Evolutionary conservation across 345 rosid genomes (phyloP), one percentile per base, ranked within the genome.

Genomic region (Atalantia buxifolia): DNA sequence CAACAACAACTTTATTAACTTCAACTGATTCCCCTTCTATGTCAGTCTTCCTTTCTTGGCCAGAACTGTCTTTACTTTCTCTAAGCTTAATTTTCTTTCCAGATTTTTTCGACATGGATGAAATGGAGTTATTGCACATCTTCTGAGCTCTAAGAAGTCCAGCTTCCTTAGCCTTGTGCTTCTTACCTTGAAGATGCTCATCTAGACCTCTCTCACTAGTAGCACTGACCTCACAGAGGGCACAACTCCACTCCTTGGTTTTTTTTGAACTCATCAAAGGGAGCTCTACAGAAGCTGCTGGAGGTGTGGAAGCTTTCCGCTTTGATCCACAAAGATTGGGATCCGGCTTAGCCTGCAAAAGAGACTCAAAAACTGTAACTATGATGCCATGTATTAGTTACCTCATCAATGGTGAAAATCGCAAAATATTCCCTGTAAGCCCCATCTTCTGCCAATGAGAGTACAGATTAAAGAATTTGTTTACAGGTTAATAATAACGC

Each of bases 311-410:
- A 25, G 81, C 85, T 77, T 89, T 89, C 78, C 89, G 79, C 83
- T 87, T 93, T 75, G 30, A 68, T 77, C 81, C 85, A 65, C 71
- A 40, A 71, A 80, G 48, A 75, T 68, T 75, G 65, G 88, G 75
- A 56, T 86, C 84, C 19, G 90, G 85, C 85, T 85, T 93, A 4
- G 77, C 84, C 95, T 91, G 88, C 87, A 85, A 82, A 13, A 80
- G 1, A 40, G 27, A 70, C 81, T 74, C 76, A 66, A 60, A 62
- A 75, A 67, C 64, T 64, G 71, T 27, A 71, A 80, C 76, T 76
- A 70, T 40, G 9, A 72, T 9, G 42, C 60, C 31, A 33, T 27
- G 0, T 27, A 74, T 64, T 27, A 31, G 69, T 48, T 14, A 55
- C 72, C 40, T 53, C 72, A 56, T 55, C 33, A 55, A 73, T 27